These are phyloP conservation scores for Hyaloscypha bicolor DNA, from an alignment of 495 filamentous ascomycete species.

Conservation along the genomic window DNA sequence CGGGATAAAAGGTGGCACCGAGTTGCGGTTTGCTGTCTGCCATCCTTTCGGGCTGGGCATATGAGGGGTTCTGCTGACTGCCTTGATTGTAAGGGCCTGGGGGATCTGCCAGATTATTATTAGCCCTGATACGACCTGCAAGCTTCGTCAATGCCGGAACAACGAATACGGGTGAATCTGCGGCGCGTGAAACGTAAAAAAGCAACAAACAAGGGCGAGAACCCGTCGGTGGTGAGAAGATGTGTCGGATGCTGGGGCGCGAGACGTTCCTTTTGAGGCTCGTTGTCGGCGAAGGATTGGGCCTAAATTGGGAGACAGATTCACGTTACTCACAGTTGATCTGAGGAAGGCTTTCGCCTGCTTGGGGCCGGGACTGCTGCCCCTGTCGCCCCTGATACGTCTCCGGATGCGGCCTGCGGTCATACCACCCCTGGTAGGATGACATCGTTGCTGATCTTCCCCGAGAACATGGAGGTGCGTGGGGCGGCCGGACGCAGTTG, in stretches of 20 bases:
- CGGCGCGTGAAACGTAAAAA: background rate
- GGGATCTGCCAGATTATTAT: slow-evolving; percentile 8
- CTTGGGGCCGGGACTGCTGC: background rate
- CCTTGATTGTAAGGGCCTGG: background rate
- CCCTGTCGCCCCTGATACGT: background rate
- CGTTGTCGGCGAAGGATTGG: background rate
- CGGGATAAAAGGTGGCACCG: slow-evolving; percentile 67
- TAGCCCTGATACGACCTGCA: background rate
- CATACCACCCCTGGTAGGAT: background rate
- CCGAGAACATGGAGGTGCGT: background rate
- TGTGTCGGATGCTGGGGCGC: background rate
- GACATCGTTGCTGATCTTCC: background rate
- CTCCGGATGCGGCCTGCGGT: background rate
- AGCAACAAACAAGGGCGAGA: background rate
- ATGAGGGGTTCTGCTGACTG: background rate
- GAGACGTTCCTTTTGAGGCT: background rate
- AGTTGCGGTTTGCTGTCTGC: slow-evolving; percentile 17
- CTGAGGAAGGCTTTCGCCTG: background rate
- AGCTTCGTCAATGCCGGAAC: background rate
- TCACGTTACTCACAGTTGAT: background rate
- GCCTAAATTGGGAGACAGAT: background rate
- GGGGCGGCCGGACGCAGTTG: background rate
- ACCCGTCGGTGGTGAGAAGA: background rate
- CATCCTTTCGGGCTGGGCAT: background rate
- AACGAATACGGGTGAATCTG: background rate